Percentiles rank a stretch among this genome's conserved stretches.
Evolutionary conservation across 306 rosid species (phyloP).

Genomic region (Medicago truncatula): MtrunA17r5.0-ANR NC_053046.1:13405501-13406000

Average conservation of each 20-base stretch:
- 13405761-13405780: slow-evolving; percentile 62
- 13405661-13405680: slow-evolving; percentile 23
- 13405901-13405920: background rate
- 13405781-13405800: slow-evolving; percentile 69
- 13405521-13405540: background rate
- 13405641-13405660: slow-evolving; percentile 59
- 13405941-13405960: background rate
- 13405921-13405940: slow-evolving; percentile 22
- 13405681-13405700: slow-evolving; percentile 20
- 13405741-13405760: slow-evolving; percentile 67
- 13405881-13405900: slow-evolving; percentile 17
- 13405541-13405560: slow-evolving; percentile 11
- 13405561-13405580: slow-evolving; percentile 32
- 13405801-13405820: slow-evolving; percentile 72
- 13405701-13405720: background rate
- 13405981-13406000: slow-evolving; percentile 23
- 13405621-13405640: slow-evolving; percentile 72
- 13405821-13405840: slow-evolving; percentile 56
- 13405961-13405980: slow-evolving; percentile 10
- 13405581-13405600: slow-evolving; percentile 68
- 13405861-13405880: slow-evolving; percentile 1
- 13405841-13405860: slow-evolving; percentile 14
- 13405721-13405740: background rate
- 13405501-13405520: background rate
- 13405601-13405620: slow-evolving; percentile 66